These are phyloP conservation scores for Aureobasidium sp. DNA, from an alignment of 2,329 filamentous ascomycete species.

Conservation along the genomic window DNA sequence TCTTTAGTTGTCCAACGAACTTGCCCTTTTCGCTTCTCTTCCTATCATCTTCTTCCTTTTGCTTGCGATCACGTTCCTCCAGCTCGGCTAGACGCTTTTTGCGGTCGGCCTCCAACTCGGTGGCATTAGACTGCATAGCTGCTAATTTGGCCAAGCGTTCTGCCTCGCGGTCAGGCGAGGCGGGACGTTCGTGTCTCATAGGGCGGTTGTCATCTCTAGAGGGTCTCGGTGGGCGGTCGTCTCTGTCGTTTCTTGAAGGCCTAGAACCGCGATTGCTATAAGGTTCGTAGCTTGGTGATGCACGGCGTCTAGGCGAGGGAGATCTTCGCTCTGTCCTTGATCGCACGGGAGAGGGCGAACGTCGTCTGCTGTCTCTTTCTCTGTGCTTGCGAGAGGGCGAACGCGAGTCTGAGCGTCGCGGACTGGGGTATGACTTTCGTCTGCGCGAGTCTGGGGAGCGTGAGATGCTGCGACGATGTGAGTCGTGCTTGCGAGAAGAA, in stretches of 20 bases:
- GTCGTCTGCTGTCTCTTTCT: not conserved
- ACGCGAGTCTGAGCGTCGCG: conserved; percentile 15
- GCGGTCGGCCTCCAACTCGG: conserved; percentile 63
- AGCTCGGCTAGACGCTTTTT: conserved; percentile 60
- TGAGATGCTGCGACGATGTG: not conserved
- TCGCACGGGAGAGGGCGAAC: conserved; percentile 19
- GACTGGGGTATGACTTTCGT: conserved; percentile 15
- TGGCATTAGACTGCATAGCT: conserved; percentile 37
- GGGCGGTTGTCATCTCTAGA: not conserved
- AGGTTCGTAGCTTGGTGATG: conserved; percentile 15
- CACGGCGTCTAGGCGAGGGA: conserved; percentile 6
- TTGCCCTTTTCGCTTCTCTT: conserved; percentile 30
- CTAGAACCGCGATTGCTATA: not conserved
- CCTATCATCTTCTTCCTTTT: conserved; percentile 59
- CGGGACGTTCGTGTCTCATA: not conserved
- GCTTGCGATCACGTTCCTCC: conserved; percentile 56
- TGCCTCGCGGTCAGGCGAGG: conserved; percentile 23
- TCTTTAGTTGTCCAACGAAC: conserved; percentile 30
- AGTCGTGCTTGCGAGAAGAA: conserved; percentile 3
- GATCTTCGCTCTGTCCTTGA: conserved; percentile 5
- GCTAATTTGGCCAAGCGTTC: conserved; percentile 33
- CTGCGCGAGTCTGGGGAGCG: conserved; percentile 9
- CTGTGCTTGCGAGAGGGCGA: conserved; percentile 11
- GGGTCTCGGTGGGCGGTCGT: not conserved
- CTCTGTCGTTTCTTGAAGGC: not conserved